Percentiles rank a stretch among this genome's conserved stretches.
These are phyloP conservation scores for Lipomyces mesembrius DNA, from an alignment of 805 yeast species.

Conservation along the genomic window DNA sequence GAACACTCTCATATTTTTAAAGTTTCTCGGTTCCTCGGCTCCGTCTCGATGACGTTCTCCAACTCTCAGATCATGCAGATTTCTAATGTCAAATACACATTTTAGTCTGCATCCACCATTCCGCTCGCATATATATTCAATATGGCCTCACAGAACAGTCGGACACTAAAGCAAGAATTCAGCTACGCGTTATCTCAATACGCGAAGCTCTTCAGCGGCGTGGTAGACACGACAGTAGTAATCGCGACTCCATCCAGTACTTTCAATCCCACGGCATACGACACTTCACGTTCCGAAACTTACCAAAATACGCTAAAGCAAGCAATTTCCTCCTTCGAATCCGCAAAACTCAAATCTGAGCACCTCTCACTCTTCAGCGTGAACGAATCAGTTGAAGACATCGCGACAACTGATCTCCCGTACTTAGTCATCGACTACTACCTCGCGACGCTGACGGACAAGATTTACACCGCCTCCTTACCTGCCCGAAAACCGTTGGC, in stretches of 20 bases:
- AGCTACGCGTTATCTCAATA: slow-evolving; percentile 25
- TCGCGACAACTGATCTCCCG: slow-evolving; percentile 63
- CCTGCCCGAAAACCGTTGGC: slow-evolving; percentile 27
- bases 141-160: slow-evolving; percentile 3
- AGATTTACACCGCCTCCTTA: slow-evolving; percentile 23
- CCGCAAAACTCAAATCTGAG: slow-evolving; percentile 34
- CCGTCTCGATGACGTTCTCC: background rate
- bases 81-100: background rate
- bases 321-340: slow-evolving; percentile 22
- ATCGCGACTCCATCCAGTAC: background rate
- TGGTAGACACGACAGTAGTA: slow-evolving; percentile 6
- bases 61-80: background rate
- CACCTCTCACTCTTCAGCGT: slow-evolving; percentile 66
- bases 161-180: slow-evolving; percentile 32
- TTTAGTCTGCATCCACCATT: background rate
- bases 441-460: slow-evolving; percentile 53
- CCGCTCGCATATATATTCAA: background rate
- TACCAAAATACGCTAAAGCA: slow-evolving; percentile 19
- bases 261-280: background rate
- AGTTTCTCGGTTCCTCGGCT: background rate
- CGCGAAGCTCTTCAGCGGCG: slow-evolving; percentile 13
- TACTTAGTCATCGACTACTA: slow-evolving; percentile 61
- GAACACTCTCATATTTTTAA: background rate
- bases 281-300: slow-evolving; percentile 15
- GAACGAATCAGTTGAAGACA: slow-evolving; percentile 73